A percentile compares a stretch with the other conserved stretches of the same genome.
These are phyloP conservation scores for Pichia phayaonensis DNA, from an alignment of 805 yeast genomes.

Conservation along the genomic window DNA sequence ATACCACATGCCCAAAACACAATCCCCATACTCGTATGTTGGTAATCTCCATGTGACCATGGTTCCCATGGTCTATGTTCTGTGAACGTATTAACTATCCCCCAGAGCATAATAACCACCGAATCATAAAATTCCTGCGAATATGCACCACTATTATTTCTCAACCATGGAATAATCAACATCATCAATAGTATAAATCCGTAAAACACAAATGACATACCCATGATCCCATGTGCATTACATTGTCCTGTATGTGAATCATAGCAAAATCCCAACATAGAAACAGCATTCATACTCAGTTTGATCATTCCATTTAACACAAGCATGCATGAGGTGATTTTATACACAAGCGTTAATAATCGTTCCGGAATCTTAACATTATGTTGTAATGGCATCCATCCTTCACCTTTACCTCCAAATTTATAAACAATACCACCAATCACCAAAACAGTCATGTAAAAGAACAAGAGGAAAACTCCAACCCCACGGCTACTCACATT, in stretches of 20 bases:
- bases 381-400: neutral
- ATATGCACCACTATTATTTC: constrained; percentile 40
- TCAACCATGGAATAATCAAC: constrained; percentile 68
- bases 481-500: constrained; percentile 62
- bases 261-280: constrained; percentile 83
- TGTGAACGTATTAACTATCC: constrained; percentile 88
- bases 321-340: constrained; percentile 37
- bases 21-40: constrained; percentile 94
- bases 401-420: neutral
- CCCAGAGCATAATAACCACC: constrained; percentile 77
- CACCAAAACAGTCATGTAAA: constrained; percentile 41
- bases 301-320: constrained; percentile 70
- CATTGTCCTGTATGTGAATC: constrained; percentile 86
- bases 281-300: constrained; percentile 71
- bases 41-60: constrained; percentile 92
- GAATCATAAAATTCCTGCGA: constrained; percentile 87
- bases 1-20: constrained; percentile 95
- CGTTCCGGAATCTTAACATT: no score
- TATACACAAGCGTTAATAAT: constrained; percentile 36
- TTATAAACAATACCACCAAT: constrained; percentile 41
- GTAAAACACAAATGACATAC: constrained; percentile 74
- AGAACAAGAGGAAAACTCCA: constrained; percentile 50
- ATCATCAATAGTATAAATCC: constrained; percentile 65
- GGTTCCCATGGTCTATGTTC: constrained; percentile 89
- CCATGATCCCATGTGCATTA: constrained; percentile 96